These are phyloP conservation scores for Kockiozyma suomiensis DNA, from an alignment of 805 yeast species.

Conservation along the genomic window DNA sequence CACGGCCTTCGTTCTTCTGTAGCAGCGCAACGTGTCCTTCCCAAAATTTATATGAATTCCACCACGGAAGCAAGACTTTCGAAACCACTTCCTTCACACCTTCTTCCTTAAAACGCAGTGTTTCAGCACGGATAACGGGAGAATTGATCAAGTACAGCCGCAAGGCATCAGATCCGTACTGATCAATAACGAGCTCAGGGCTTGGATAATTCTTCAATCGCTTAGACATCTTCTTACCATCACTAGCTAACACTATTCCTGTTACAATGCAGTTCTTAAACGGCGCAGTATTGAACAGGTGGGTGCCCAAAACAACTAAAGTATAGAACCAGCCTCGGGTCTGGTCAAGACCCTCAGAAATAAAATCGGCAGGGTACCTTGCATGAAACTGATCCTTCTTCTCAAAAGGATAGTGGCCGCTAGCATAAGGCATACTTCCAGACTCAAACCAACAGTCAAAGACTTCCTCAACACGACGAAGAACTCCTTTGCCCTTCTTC, in stretches of 20 bases:
- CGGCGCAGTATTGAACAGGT: slow-evolving; percentile 88
- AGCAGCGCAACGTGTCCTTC: slow-evolving; percentile 89
- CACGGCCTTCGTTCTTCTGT: slow-evolving; percentile 70
- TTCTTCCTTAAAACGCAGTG: slow-evolving; percentile 95
- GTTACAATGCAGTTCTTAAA: slow-evolving; percentile 92
- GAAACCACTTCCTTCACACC: slow-evolving; percentile 98
- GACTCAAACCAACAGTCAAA: slow-evolving; percentile 99
- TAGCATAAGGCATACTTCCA: slow-evolving; percentile 98
- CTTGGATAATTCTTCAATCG: slow-evolving; percentile 97
- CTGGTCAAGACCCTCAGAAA: slow-evolving; percentile 98
- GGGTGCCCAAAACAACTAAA: slow-evolving; percentile 91
- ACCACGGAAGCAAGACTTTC: slow-evolving; percentile 96
- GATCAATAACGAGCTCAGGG: slow-evolving; percentile 76
- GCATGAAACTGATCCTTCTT: slow-evolving; percentile 65
- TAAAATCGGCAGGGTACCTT: slow-evolving; percentile 95
- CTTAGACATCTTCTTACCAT: slow-evolving; percentile 99
- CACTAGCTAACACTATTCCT: slow-evolving; percentile 96
- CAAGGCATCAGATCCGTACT: slow-evolving; percentile 97
- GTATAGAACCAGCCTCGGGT: slow-evolving; percentile 99
- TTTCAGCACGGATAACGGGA: slow-evolving; percentile 95
- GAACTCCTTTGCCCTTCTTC: slow-evolving; percentile 78
- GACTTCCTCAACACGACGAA: slow-evolving; percentile 93
- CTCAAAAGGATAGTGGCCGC: slow-evolving; percentile 96
- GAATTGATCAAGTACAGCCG: slow-evolving; percentile 95
- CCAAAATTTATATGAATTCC: slow-evolving; percentile 95